These are phyloP conservation scores for Suhomyces taliae DNA, from an alignment of 1,139 yeast genomes.

Conservation along the genomic window DNA sequence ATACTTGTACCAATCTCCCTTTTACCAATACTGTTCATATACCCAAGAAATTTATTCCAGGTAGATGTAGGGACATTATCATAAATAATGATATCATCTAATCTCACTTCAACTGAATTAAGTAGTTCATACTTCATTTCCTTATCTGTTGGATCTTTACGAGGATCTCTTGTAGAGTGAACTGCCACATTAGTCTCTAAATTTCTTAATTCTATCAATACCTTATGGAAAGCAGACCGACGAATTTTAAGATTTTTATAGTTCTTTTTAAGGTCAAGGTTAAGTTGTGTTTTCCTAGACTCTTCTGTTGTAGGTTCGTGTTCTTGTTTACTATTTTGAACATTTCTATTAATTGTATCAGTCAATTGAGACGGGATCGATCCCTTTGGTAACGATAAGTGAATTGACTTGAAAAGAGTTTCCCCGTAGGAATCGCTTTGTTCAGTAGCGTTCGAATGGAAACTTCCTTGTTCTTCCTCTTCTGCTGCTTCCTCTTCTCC, in stretches of 20 bases:
- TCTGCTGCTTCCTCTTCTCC: not conserved
- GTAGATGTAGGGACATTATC: conserved; percentile 88
- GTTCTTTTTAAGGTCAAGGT: conserved; percentile 24
- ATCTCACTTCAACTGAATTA: conserved; percentile 43
- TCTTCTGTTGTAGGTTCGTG: conserved; percentile 15
- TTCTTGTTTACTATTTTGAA: conserved; percentile 26
- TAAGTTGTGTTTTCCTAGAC: conserved; percentile 16
- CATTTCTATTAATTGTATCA: conserved; percentile 50
- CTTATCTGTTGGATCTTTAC: conserved; percentile 26
- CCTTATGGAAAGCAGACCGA: conserved; percentile 67
- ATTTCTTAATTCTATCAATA: conserved; percentile 55
- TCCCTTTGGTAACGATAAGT: conserved; percentile 59
- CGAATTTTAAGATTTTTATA: conserved; percentile 54
- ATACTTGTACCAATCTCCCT: conserved; percentile 71
- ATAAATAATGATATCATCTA: conserved; percentile 58
- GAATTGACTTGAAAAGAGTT: conserved; percentile 70
- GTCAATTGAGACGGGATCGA: conserved; percentile 49
- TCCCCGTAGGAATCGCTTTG: conserved; percentile 50
- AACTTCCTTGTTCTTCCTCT: conserved; percentile 11
- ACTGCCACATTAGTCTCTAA: conserved; percentile 50
- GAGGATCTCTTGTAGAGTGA: conserved; percentile 50
- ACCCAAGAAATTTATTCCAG: conserved; percentile 83
- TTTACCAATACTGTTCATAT: conserved; percentile 66
- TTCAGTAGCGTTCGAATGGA: conserved; percentile 16
- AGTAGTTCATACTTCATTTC: conserved; percentile 42